A percentile compares a stretch with the other conserved stretches of the same genome.
Evolutionary conservation across 805 yeast genomes (phyloP).

Genomic region (Ogataea ganodermae): DNA sequence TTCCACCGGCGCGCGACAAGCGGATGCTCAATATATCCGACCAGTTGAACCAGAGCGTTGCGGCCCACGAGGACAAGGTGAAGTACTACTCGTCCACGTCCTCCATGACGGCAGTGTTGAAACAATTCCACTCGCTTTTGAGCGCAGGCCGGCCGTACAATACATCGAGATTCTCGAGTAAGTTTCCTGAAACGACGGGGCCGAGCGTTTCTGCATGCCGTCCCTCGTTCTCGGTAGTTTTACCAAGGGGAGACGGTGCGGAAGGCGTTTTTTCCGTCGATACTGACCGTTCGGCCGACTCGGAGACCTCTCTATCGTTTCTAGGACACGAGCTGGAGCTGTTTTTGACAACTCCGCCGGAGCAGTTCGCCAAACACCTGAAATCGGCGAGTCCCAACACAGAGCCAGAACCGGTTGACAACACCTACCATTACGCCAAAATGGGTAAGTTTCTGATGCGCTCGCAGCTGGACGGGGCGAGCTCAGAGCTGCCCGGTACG

Average conservation of each 20-base stretch:
- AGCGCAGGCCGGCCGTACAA: constrained; percentile 61
- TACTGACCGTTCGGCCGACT: constrained; percentile 65
- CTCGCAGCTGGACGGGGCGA: constrained; percentile 87
- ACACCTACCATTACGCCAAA: constrained; percentile 68
- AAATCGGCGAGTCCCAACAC: constrained; percentile 14
- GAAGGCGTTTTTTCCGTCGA: constrained; percentile 59
- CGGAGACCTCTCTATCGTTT: constrained; percentile 66
- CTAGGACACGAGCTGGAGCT: constrained; percentile 82
- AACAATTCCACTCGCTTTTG: constrained; percentile 73
- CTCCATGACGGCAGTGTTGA: constrained; percentile 75
- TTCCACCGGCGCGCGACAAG: constrained; percentile 68
- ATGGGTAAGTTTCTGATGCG: constrained; percentile 74
- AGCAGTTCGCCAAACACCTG: constrained; percentile 47
- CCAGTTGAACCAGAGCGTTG: constrained; percentile 15
- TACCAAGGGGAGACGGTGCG: constrained; percentile 35
- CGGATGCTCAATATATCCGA: constrained; percentile 51
- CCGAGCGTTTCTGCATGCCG: constrained; percentile 45
- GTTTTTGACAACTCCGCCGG: constrained; percentile 61
- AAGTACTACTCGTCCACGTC: constrained; percentile 80
- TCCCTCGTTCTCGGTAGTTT: constrained; percentile 61
- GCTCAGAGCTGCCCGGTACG: constrained; percentile 76
- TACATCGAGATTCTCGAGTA: constrained; percentile 45
- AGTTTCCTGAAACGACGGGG: constrained; percentile 40
- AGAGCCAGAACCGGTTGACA: constrained; percentile 9
- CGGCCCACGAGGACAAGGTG: constrained; percentile 19